Evolutionary conservation across 140 eudicot genomes (phyloP).

Genomic region (Ambrosia hybrid): DNA sequence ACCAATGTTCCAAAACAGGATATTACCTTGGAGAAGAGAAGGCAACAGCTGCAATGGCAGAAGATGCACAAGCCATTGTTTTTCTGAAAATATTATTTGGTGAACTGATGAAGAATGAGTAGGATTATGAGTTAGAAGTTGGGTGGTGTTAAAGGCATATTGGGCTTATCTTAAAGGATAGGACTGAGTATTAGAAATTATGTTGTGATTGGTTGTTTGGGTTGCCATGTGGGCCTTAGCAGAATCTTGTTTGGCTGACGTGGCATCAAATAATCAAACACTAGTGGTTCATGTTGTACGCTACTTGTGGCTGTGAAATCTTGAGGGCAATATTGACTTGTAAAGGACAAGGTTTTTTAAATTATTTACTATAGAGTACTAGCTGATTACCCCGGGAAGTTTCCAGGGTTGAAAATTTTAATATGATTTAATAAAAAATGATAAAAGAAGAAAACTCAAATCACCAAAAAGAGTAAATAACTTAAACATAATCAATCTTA

Average conservation of each 20-base stretch:
- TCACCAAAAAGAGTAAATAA: too few relatives aligned
- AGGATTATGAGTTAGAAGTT: slow-evolving; percentile 30
- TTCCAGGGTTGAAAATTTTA: too few relatives aligned
- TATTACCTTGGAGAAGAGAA: slow-evolving; percentile 69
- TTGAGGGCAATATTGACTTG: slow-evolving; percentile 19
- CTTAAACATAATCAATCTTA: too few relatives aligned
- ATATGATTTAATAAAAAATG: too few relatives aligned
- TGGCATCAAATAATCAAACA: slow-evolving; percentile 41
- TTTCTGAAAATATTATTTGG: slow-evolving; percentile 20
- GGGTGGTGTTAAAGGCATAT: slow-evolving; percentile 32
- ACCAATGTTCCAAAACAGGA: neutral
- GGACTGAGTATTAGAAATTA: slow-evolving; percentile 33
- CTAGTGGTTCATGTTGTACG: slow-evolving; percentile 46
- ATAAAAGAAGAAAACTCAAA: too few relatives aligned
- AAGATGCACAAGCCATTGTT: slow-evolving; percentile 94
- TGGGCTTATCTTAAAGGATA: slow-evolving; percentile 83
- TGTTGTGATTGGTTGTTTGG: slow-evolving; percentile 68
- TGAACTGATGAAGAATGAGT: neutral
- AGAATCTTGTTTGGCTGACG: slow-evolving; percentile 48
- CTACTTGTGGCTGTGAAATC: slow-evolving; percentile 25
- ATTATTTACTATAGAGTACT: too few relatives aligned
- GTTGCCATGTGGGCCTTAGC: slow-evolving; percentile 59
- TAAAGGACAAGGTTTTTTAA: too few relatives aligned
- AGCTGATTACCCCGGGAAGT: too few relatives aligned
- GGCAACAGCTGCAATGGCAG: slow-evolving; percentile 89